Evolutionary conservation across 192 early-diverging fungal species (phyloP), one percentile per base, ranked within the genome.

Genomic region (Coemansia sp.): DNA sequence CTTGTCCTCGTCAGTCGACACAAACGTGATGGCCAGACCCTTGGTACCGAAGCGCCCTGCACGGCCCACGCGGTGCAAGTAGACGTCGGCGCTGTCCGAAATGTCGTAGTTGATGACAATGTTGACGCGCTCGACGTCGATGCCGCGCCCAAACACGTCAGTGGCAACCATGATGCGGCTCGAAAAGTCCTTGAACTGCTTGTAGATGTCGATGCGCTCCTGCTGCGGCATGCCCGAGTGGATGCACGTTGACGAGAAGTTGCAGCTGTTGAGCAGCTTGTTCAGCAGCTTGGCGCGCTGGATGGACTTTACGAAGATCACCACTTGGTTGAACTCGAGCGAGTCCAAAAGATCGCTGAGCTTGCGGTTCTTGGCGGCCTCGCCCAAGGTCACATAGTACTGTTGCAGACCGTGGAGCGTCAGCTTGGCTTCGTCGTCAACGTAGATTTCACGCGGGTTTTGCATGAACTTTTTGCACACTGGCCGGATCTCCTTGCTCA

Each of bases 31-130:
- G 26, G 93, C 97, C 52, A 97, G 83, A 81, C 97, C 97, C 88
- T 98, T 98, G 82, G 97, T 98, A 81, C 97, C 97, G 67, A 98
- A 98, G 87, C 97, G 92, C 67, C 97, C 97, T 44, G 97, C 97
- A 91, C 97, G 94, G 59, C 97, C 97, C 60, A 98, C 97, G 66
- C 97, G 86, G 72, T 98, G 97, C 20, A 98, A 87, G 75, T 98
- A 98, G 18, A 91, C 86, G 78, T 96, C 95, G 7, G 95, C 89
- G 36, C 79, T 75, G 64, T 93, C 93, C 23, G 97, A 93, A 76
- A 98, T 96, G 69, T 98, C 97, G 53, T 98, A 98, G 90, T 98
- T 98, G 88, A 98, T 90, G 61, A 98, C 97, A 77, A 98, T 94
- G 83, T 98, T 98, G 53, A 98, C 97, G 71, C 97, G 93, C 71